Percentiles rank a stretch among this genome's conserved stretches.
These are phyloP conservation scores for Barnettozyma sp. DNA, from an alignment of 805 yeast species.

Conservation along the genomic window DNA sequence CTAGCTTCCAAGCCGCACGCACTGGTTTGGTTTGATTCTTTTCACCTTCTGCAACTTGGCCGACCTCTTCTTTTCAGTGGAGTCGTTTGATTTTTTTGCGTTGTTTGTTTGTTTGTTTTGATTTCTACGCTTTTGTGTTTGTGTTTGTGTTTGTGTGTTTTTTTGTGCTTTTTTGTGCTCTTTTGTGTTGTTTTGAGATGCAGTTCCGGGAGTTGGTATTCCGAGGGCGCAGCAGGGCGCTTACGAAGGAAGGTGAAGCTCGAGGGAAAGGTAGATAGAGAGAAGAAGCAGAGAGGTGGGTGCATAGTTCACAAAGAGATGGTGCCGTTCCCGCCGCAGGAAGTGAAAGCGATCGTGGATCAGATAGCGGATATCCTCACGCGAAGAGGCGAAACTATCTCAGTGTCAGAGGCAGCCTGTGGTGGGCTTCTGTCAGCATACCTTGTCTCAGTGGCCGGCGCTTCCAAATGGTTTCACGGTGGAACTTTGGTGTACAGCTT, in stretches of 20 bases:
- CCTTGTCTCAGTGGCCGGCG: constrained; percentile 78
- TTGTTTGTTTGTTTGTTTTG: background rate
- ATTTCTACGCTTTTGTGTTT: background rate
- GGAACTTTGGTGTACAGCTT: constrained; percentile 76
- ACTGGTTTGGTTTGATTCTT: background rate
- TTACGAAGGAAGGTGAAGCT: too few species aligned
- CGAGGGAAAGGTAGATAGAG: too few species aligned
- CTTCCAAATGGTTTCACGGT: constrained; percentile 76
- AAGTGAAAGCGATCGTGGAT: constrained; percentile 41
- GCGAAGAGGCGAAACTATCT: constrained; percentile 53
- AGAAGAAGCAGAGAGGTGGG: background rate
- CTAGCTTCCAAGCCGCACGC: too few species aligned
- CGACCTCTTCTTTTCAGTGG: too few species aligned
- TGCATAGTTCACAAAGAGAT: background rate
- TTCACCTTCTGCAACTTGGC: too few species aligned
- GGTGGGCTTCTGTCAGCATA: constrained; percentile 83
- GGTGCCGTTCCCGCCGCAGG: constrained; percentile 51
- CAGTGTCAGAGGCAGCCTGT: constrained; percentile 84
- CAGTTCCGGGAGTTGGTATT: background rate
- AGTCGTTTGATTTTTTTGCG: too few species aligned
- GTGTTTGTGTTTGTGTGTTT: background rate
- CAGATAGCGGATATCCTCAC: constrained; percentile 53
- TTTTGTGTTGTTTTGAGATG: background rate
- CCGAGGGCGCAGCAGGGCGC: too few species aligned
- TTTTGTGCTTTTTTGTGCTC: background rate